Conservation (phyloP, 2,329 filamentous ascomycete species). For the Chaetomium globosum region DNA sequence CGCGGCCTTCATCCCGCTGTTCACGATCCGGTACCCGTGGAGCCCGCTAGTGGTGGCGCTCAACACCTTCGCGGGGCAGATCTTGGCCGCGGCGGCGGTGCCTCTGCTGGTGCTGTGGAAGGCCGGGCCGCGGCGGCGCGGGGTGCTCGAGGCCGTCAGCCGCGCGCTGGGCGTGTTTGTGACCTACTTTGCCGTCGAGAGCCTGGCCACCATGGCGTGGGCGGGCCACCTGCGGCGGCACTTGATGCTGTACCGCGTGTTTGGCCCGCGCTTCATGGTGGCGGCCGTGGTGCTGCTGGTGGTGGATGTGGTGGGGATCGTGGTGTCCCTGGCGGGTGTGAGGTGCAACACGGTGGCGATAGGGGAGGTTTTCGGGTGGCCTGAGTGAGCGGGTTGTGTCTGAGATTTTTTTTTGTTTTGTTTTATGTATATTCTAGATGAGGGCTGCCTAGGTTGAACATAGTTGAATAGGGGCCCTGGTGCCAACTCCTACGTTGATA, state of each 20-base stretch:
- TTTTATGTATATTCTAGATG: background rate
- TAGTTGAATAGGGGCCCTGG: background rate
- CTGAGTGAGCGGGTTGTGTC: constrained; percentile 33
- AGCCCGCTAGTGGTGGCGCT: constrained; percentile 77
- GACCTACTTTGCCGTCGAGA: constrained; percentile 79
- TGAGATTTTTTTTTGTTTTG: too few relatives aligned
- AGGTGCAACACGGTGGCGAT: constrained; percentile 77
- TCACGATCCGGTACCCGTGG: constrained; percentile 84
- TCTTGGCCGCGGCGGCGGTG: constrained; percentile 76
- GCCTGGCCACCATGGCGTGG: constrained; percentile 85
- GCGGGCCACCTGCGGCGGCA: constrained; percentile 85
- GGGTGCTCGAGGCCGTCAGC: constrained; percentile 69
- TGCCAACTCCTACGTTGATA: background rate
- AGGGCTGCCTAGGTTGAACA: background rate
- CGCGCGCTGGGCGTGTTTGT: constrained; percentile 74
- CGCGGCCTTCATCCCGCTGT: constrained; percentile 85
- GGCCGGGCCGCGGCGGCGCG: constrained; percentile 71
- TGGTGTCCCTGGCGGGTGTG: constrained; percentile 72
- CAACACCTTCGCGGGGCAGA: constrained; percentile 88
- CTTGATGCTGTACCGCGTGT: constrained; percentile 95
- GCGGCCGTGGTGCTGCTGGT: constrained; percentile 71
- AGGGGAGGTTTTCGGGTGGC: constrained; percentile 85
- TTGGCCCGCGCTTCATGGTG: constrained; percentile 87
- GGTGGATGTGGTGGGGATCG: constrained; percentile 73
- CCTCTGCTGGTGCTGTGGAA: constrained; percentile 90